Conservation (phyloP, 140 eudicot species). For the Oenanthe javanica region DNA sequence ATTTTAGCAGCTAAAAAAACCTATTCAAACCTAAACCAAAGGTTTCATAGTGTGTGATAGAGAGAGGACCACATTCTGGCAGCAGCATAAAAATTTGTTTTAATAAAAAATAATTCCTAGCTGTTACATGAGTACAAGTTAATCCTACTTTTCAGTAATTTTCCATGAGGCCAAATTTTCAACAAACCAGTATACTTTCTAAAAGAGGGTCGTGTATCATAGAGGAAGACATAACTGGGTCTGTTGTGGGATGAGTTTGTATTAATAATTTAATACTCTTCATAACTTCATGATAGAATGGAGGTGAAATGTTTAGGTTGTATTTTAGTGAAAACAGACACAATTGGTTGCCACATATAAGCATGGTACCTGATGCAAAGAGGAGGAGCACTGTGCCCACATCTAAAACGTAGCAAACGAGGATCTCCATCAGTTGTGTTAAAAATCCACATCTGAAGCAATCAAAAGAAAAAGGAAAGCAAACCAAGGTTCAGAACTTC, state of each 20-base stretch:
- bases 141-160: not conserved
- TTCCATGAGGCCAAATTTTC: not conserved
- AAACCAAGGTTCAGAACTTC: not conserved
- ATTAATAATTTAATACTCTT: not conserved
- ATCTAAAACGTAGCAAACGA: conserved; percentile 81
- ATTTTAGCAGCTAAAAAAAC: not conserved
- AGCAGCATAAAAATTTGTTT: not conserved
- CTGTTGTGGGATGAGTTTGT: not conserved
- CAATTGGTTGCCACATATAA: not conserved
- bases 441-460: conserved; percentile 84
- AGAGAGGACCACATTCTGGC: not conserved
- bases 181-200: not conserved
- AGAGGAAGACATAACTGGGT: not conserved
- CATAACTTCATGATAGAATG: not conserved
- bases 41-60: not conserved
- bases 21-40: not conserved
- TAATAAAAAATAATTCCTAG: not conserved
- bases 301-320: not conserved
- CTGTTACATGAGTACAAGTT: not conserved
- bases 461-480: conserved; percentile 7
- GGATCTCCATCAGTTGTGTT: conserved; percentile 95
- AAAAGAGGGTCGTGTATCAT: not conserved
- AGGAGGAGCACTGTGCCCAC: conserved; percentile 99
- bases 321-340: not conserved
- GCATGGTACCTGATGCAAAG: conserved; percentile 56